phyloP scores from a whole-genome alignment of 352 stramenopile genomes.

The Phytopythium montanum region DNA sequence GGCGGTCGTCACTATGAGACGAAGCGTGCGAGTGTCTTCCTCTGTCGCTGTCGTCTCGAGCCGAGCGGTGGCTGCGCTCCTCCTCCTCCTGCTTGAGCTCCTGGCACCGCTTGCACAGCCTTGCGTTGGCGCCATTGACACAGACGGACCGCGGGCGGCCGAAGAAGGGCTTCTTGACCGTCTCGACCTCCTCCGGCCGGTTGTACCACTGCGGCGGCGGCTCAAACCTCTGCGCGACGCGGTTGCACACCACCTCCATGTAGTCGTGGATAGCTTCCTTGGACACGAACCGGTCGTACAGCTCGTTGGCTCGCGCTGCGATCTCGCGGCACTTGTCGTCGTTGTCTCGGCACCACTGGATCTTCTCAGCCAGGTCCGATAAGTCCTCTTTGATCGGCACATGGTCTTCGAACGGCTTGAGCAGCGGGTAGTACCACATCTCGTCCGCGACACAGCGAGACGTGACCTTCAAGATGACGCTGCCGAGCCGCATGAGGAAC shows the following conservation, averaged over 20 bases:
- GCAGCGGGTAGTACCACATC: slow-evolving; percentile 97
- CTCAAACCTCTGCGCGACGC: slow-evolving; percentile 89
- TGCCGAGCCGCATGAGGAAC: slow-evolving; percentile 98
- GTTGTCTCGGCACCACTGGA: slow-evolving; percentile 96
- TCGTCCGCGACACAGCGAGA: slow-evolving; percentile 94
- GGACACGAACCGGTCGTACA: slow-evolving; percentile 93
- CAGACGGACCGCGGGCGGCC: slow-evolving; percentile 50
- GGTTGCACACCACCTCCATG: slow-evolving; percentile 94
- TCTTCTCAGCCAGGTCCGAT: slow-evolving; percentile 97
- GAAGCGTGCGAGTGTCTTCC: slow-evolving; percentile 15
- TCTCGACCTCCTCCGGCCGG: slow-evolving; percentile 51
- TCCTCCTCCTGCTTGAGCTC: slow-evolving; percentile 69
- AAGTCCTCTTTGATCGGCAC: slow-evolving; percentile 96
- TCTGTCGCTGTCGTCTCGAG: slow-evolving; percentile 20
- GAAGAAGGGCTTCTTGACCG: slow-evolving; percentile 56
- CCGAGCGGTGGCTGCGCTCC: slow-evolving; percentile 17
- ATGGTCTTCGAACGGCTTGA: slow-evolving; percentile 96
- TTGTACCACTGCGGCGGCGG: slow-evolving; percentile 58
- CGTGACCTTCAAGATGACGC: slow-evolving; percentile 96
- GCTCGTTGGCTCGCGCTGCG: slow-evolving; percentile 88
- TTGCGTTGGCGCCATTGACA: slow-evolving; percentile 45
- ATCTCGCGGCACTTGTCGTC: slow-evolving; percentile 97
- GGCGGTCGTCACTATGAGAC: slow-evolving; percentile 10
- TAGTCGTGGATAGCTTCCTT: slow-evolving; percentile 96
- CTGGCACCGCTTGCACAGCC: slow-evolving; percentile 63